Conservation (phyloP, 108 stramenopile genomes). For the Skeletonema marinoi region DNA sequence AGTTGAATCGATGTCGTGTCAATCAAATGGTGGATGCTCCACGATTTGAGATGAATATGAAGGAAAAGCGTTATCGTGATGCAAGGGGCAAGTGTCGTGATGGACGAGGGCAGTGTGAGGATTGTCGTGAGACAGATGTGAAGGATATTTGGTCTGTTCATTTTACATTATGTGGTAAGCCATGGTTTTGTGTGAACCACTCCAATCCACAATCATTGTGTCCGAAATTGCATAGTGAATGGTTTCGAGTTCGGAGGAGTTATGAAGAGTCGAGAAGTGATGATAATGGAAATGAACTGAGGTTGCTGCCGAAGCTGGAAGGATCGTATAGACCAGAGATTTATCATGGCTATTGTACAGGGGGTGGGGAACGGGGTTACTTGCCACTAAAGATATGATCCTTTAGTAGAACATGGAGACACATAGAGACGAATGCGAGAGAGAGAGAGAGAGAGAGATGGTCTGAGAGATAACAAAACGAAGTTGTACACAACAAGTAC, state of each 20-base stretch:
- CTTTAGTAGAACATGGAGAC: background rate
- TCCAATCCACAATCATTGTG: slow-evolving; percentile 39
- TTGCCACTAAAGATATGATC: slow-evolving; percentile 39
- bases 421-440: background rate
- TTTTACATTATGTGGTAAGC: slow-evolving; percentile 88
- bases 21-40: slow-evolving; percentile 76
- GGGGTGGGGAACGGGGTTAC: slow-evolving; percentile 56
- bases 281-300: slow-evolving; percentile 3
- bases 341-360: slow-evolving; percentile 70
- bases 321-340: slow-evolving; percentile 41
- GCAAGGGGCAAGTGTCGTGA: slow-evolving; percentile 51
- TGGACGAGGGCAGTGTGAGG: slow-evolving; percentile 59
- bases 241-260: slow-evolving; percentile 76
- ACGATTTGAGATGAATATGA: slow-evolving; percentile 19
- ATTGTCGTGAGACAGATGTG: slow-evolving; percentile 61
- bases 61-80: background rate
- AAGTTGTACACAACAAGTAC: no score
- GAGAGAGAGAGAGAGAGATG: background rate
- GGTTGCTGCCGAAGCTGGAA: slow-evolving; percentile 37
- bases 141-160: slow-evolving; percentile 63
- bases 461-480: no score
- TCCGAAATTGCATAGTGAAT: slow-evolving; percentile 71
- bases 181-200: slow-evolving; percentile 57
- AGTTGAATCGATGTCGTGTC: slow-evolving; percentile 66
- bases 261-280: slow-evolving; percentile 70